phyloP scores from a whole-genome alignment of 1,139 yeast genomes.

The Taiozyma sp. region DNA sequence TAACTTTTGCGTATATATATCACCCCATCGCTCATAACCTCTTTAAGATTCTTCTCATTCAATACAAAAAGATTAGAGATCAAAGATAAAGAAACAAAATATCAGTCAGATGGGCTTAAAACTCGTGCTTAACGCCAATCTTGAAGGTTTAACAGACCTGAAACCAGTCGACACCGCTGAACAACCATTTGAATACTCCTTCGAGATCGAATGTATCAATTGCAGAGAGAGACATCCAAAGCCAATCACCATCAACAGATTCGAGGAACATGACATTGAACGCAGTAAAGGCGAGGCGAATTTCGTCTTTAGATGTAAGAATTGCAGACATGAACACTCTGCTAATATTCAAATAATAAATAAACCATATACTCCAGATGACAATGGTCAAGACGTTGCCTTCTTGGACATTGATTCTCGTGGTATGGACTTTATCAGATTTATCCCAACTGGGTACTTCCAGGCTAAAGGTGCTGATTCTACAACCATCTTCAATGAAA shows the following conservation, averaged over 20 bases:
- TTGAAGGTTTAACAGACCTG: slow-evolving; percentile 59
- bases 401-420: slow-evolving; percentile 76
- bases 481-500: slow-evolving; percentile 48
- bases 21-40: not conserved
- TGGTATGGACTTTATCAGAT: slow-evolving; percentile 71
- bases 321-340: slow-evolving; percentile 47
- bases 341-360: slow-evolving; percentile 29
- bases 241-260: slow-evolving; percentile 64
- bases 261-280: slow-evolving; percentile 45
- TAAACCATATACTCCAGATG: slow-evolving; percentile 30
- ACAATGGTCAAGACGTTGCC: slow-evolving; percentile 28
- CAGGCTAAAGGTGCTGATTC: slow-evolving; percentile 52
- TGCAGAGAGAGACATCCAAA: slow-evolving; percentile 80
- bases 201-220: slow-evolving; percentile 66
- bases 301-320: slow-evolving; percentile 71
- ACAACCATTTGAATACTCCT: slow-evolving; percentile 67
- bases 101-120: slow-evolving; percentile 26
- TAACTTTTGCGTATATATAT: too few relatives aligned
- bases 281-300: slow-evolving; percentile 84
- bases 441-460: slow-evolving; percentile 62
- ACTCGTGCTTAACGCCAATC: slow-evolving; percentile 53
- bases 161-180: slow-evolving; percentile 55
- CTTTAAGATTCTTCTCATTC: too few relatives aligned
- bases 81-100: too few relatives aligned
- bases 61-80: too few relatives aligned